Evolutionary conservation across 108 stramenopile species (phyloP).

Genomic region (Schizochytrium sp.): DNA sequence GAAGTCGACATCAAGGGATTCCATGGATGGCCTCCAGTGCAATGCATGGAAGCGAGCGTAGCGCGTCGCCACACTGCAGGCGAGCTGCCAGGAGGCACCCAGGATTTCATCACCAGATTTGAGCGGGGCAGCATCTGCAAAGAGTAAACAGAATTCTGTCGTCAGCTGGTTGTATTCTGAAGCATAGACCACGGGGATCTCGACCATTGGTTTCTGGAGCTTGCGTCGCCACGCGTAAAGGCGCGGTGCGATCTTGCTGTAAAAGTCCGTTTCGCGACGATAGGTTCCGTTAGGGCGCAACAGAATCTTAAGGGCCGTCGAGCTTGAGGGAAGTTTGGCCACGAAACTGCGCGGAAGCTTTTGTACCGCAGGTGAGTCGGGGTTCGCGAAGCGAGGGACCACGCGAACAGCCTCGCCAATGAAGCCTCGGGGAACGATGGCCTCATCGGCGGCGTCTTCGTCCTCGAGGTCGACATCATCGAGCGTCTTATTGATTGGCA

Average conservation of each 20-base stretch:
- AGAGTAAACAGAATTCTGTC: neutral
- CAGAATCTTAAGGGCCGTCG: neutral
- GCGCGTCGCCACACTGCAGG: neutral
- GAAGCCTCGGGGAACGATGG: neutral
- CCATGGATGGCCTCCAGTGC: neutral
- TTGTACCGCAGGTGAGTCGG: neutral
- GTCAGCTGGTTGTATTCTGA: neutral
- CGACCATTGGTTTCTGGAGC: neutral
- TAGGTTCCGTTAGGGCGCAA: neutral
- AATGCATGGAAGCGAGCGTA: neutral
- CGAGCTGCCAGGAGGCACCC: neutral
- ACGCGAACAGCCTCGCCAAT: neutral
- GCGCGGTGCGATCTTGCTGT: neutral
- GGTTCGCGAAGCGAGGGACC: neutral
- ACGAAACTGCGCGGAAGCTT: neutral
- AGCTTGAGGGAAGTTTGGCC: neutral
- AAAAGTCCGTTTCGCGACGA: neutral
- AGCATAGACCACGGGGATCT: neutral
- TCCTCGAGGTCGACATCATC: too few species aligned
- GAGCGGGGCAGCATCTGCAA: neutral
- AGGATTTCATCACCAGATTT: neutral
- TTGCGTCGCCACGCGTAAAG: neutral
- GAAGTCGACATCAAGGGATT: neutral
- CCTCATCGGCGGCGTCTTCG: too few species aligned
- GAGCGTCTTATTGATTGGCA: too few species aligned